A percentile compares a stretch with the other conserved stretches of the same genome.
phyloP scores from a whole-genome alignment of 2,329 filamentous ascomycete genomes.

The Cladophialophora immunda region DNA sequence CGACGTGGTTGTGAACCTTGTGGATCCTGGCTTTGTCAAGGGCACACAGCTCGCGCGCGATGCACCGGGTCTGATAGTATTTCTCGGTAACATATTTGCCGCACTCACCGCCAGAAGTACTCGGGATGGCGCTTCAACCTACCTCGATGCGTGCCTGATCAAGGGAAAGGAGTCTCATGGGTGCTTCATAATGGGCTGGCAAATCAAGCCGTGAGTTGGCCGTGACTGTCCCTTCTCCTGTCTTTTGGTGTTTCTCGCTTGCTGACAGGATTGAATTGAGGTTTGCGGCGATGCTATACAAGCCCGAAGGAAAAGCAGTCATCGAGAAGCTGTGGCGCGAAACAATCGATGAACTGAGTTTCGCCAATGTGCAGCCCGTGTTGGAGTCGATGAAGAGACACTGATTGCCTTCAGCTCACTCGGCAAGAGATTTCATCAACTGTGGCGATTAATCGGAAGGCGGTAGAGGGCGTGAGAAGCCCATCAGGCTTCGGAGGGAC shows the following conservation, averaged over 20 bases:
- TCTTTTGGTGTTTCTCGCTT: conserved; percentile 44
- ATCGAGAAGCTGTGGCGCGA: conserved; percentile 51
- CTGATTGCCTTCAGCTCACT: not conserved
- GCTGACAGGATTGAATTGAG: conserved; percentile 39
- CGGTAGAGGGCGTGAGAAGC: not conserved
- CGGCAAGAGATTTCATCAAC: not conserved
- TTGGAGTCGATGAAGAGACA: conserved; percentile 21
- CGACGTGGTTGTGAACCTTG: conserved; percentile 57
- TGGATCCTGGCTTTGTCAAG: conserved; percentile 56
- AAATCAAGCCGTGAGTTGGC: conserved; percentile 56
- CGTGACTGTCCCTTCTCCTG: not conserved
- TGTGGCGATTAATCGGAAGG: not conserved
- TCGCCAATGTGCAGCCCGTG: conserved; percentile 34
- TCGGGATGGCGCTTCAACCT: conserved; percentile 56
- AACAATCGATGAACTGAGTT: conserved; percentile 39
- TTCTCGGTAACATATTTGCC: conserved; percentile 40
- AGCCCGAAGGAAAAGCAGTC: conserved; percentile 46
- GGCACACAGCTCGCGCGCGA: conserved; percentile 55
- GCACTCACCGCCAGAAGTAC: conserved; percentile 45
- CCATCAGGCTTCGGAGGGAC: not conserved
- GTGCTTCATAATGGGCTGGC: conserved; percentile 60
- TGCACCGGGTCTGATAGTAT: conserved; percentile 19
- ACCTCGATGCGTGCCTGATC: conserved; percentile 56
- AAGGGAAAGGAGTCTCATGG: conserved; percentile 63
- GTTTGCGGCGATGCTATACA: conserved; percentile 42